Conservation (phyloP, 176 grass and related monocot species). For the Pontederia crassipes region DNA sequence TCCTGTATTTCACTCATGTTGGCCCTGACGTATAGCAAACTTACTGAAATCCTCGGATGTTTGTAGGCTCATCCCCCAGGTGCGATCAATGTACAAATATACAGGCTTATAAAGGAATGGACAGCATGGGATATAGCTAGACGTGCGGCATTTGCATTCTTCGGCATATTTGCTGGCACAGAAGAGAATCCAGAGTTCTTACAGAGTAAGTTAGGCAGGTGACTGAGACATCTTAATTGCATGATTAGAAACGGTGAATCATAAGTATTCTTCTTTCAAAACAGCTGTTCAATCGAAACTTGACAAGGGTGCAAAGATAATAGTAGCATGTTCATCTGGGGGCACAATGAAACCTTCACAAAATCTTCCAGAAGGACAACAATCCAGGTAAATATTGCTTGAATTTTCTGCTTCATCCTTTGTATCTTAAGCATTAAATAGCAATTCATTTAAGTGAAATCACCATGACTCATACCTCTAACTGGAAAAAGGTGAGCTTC, state of each 20-base stretch:
- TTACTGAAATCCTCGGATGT: slow-evolving; percentile 16
- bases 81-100: slow-evolving; percentile 98
- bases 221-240: not conserved
- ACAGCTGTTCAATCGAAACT: slow-evolving; percentile 64
- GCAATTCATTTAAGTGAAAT: too few relatives aligned
- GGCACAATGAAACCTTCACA: slow-evolving; percentile 83
- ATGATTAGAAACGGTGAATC: slow-evolving; percentile 2
- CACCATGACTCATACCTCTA: too few relatives aligned
- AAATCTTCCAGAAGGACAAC: slow-evolving; percentile 83
- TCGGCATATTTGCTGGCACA: slow-evolving; percentile 93
- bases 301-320: slow-evolving; percentile 90
- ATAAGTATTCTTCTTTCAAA: slow-evolving; percentile 8
- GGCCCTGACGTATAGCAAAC: too few relatives aligned
- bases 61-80: slow-evolving; percentile 75
- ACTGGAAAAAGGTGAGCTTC: too few relatives aligned
- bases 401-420: not conserved
- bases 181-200: slow-evolving; percentile 97
- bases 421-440: too few relatives aligned
- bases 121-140: slow-evolving; percentile 99
- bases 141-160: slow-evolving; percentile 93
- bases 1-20: too few relatives aligned
- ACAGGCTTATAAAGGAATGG: slow-evolving; percentile 99
- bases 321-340: slow-evolving; percentile 83
- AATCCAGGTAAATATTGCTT: slow-evolving; percentile 56
- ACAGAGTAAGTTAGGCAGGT: slow-evolving; percentile 36